Conservation (phyloP, 345 rosid genomes). For the Acer campestre region DNA sequence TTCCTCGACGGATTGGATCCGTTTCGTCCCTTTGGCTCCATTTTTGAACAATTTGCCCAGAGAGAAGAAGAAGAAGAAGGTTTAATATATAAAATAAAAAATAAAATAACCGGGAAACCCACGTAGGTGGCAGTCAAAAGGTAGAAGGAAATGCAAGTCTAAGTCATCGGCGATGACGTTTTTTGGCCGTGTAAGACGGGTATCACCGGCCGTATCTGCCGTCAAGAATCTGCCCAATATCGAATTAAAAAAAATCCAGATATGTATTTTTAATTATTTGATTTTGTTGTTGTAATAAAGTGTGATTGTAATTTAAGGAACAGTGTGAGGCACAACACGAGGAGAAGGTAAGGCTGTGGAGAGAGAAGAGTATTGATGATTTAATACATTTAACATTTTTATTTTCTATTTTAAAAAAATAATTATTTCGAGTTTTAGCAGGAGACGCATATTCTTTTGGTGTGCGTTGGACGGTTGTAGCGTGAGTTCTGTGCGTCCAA, state of each 20-base stretch:
- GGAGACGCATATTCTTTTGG: background rate
- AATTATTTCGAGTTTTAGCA: background rate
- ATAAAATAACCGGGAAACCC: background rate
- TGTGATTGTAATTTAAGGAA: background rate
- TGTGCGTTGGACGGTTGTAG: background rate
- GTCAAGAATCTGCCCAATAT: conserved; percentile 6
- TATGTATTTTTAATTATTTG: background rate
- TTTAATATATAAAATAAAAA: background rate
- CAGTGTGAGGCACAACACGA: background rate
- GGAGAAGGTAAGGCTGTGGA: background rate
- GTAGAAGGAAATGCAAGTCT: background rate
- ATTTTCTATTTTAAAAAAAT: background rate
- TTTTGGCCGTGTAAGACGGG: conserved; percentile 6
- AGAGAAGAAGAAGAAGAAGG: background rate
- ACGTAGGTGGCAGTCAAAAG: background rate
- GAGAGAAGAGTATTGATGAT: background rate
- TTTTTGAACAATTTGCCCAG: conserved; percentile 30
- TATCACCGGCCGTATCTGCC: conserved; percentile 7
- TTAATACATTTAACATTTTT: background rate
- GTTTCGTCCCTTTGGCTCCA: conserved; percentile 20
- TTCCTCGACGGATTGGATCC: conserved; percentile 51
- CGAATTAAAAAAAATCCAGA: background rate
- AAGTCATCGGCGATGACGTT: conserved; percentile 11
- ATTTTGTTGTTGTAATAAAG: background rate
- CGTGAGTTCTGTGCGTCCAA: conserved; percentile 10